Conservation (phyloP, 495 filamentous ascomycete genomes). For the Astrocystis sublimbata region DNA sequence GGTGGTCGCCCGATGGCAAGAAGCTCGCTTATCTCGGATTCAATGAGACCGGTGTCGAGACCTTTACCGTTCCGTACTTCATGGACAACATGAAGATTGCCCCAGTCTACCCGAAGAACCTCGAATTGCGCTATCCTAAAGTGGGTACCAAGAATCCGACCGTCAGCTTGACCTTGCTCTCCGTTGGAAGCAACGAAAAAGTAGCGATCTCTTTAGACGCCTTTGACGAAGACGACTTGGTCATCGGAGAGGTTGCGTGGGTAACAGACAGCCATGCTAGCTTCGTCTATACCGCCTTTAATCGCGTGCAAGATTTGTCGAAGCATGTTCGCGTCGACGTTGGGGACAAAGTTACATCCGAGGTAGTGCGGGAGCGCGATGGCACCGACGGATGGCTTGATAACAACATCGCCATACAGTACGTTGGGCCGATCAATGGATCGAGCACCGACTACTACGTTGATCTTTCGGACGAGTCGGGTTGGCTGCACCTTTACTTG, state of each 20-base stretch:
- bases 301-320: slow-evolving; percentile 58
- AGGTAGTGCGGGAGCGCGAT: slow-evolving; percentile 51
- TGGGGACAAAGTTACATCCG: slow-evolving; percentile 46
- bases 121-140: slow-evolving; percentile 58
- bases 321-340: slow-evolving; percentile 48
- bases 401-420: slow-evolving; percentile 51
- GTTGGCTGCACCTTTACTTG: slow-evolving; percentile 58
- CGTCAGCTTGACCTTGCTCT: slow-evolving; percentile 50
- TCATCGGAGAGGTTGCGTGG: slow-evolving; percentile 61
- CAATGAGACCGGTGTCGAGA: slow-evolving; percentile 60
- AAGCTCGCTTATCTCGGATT: slow-evolving; percentile 58
- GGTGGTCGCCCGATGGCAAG: slow-evolving; percentile 60
- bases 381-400: slow-evolving; percentile 61
- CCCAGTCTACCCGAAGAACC: slow-evolving; percentile 52
- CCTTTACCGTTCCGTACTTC: slow-evolving; percentile 59
- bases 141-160: slow-evolving; percentile 59
- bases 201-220: slow-evolving; percentile 41
- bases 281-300: slow-evolving; percentile 56
- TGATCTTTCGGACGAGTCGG: slow-evolving; percentile 57
- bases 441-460: slow-evolving; percentile 49
- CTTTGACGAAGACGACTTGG: slow-evolving; percentile 50
- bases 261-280: slow-evolving; percentile 52
- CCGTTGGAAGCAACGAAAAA: slow-evolving; percentile 37
- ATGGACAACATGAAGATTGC: slow-evolving; percentile 50
- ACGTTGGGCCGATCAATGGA: slow-evolving; percentile 38